Evolutionary conservation across 768 basidiomycete genomes (phyloP).

Genomic region (Mycena haematopus): DNA sequence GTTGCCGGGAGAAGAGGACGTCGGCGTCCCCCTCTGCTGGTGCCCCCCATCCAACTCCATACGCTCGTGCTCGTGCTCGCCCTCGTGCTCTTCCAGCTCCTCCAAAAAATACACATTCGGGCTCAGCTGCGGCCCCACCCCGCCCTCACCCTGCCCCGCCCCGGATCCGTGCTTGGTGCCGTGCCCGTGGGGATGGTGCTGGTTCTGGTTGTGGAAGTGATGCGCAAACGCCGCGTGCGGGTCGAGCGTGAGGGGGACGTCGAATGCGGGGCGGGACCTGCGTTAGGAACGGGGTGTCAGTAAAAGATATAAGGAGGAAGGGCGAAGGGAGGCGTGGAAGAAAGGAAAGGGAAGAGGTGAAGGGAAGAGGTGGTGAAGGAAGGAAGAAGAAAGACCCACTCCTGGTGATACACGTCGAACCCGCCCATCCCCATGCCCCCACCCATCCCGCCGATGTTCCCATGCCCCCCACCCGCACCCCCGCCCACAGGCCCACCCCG

Average conservation of each 20-base stretch:
- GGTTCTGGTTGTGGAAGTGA: not conserved
- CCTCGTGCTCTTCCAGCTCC: slow-evolving; percentile 13
- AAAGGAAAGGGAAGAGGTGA: not conserved
- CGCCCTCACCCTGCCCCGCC: too few species aligned
- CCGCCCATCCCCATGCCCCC: not conserved
- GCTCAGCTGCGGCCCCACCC: slow-evolving; percentile 3
- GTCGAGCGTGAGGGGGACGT: slow-evolving; percentile 25
- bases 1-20: too few species aligned
- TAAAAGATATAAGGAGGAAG: too few species aligned
- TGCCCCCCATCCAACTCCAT: too few species aligned
- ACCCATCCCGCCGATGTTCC: too few species aligned
- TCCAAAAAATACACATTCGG: slow-evolving; percentile 25
- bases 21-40: too few species aligned
- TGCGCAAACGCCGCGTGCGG: slow-evolving; percentile 21
- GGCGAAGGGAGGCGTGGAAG: too few species aligned
- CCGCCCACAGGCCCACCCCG: slow-evolving; percentile 20
- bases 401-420: not conserved
- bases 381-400: not conserved
- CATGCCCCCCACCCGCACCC: not conserved
- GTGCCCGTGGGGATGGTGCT: not conserved
- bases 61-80: too few species aligned
- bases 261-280: not conserved
- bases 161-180: not conserved
- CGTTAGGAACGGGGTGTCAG: not conserved
- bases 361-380: too few species aligned